A percentile compares a stretch with the other conserved stretches of the same genome.
Conservation (phyloP, 495 filamentous ascomycete species). For the Penicillium roqueforti region DNA sequence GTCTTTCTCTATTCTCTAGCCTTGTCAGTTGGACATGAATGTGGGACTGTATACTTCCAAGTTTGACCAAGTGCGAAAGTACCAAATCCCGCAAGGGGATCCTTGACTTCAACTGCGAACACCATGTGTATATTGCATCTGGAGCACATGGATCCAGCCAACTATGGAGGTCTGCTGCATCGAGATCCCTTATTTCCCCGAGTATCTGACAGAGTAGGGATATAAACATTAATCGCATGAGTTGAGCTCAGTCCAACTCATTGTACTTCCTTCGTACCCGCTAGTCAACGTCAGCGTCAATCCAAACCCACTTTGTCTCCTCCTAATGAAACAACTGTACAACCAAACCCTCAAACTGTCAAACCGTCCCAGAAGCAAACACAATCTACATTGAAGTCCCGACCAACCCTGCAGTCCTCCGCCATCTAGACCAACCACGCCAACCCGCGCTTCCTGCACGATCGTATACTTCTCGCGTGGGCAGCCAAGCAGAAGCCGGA, state of each 20-base stretch:
- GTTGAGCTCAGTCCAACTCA: neutral
- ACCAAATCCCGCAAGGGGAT: conserved; percentile 12
- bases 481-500: conserved; percentile 21
- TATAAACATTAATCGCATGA: neutral
- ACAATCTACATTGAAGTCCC: conserved; percentile 16
- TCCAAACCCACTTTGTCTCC: neutral
- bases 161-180: conserved; percentile 10
- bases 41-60: conserved; percentile 1
- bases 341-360: neutral
- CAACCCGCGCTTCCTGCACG: conserved; percentile 1
- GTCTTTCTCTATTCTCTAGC: conserved; percentile 5
- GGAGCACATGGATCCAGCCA: conserved; percentile 11
- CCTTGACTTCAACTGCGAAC: conserved; percentile 13
- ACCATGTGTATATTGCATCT: conserved; percentile 14
- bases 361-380: conserved; percentile 5
- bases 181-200: conserved; percentile 19
- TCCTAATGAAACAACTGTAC: neutral
- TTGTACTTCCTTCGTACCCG: neutral
- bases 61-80: neutral
- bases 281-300: neutral
- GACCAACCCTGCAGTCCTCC: conserved; percentile 22
- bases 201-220: conserved; percentile 7
- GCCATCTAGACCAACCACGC: conserved; percentile 18
- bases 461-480: conserved; percentile 24
- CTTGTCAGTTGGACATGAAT: conserved; percentile 3